Percentiles rank a stretch among this genome's conserved stretches.
phyloP scores from a whole-genome alignment of 129 eudicot genomes.

The Rutidosis leptorrhynchoides region DNA sequence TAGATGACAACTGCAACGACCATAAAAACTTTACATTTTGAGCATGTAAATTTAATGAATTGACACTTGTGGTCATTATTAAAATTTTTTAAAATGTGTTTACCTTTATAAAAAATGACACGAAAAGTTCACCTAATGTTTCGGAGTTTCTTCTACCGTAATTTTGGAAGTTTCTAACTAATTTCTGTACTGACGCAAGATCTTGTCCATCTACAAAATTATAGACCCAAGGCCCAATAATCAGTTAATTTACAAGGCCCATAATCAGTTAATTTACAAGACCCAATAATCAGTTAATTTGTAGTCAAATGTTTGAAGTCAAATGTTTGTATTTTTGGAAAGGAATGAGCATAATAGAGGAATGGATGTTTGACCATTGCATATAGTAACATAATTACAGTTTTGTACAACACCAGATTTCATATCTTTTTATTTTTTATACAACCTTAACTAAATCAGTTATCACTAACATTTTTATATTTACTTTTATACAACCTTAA shows the following conservation, averaged over 20 bases:
- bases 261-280: not conserved
- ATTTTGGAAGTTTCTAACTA: conserved; percentile 41
- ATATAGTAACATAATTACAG: not conserved
- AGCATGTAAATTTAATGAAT: not conserved
- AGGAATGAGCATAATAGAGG: not conserved
- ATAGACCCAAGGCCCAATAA: conserved; percentile 4
- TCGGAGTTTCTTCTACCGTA: conserved; percentile 66
- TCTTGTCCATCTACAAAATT: conserved; percentile 63
- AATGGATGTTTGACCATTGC: not conserved
- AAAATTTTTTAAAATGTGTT: conserved; percentile 1
- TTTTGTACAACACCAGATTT: conserved; percentile 7
- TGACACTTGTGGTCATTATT: not conserved
- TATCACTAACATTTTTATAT: too few relatives aligned
- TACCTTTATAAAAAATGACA: conserved; percentile 77
- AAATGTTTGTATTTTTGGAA: not conserved
- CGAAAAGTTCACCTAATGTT: conserved; percentile 70
- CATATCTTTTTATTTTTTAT: not conserved
- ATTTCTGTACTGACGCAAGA: conserved; percentile 47
- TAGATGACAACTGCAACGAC: conserved; percentile 64
- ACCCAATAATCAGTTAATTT: conserved; percentile 8
- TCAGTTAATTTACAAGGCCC: not conserved
- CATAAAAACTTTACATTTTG: conserved; percentile 6
- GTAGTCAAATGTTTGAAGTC: conserved; percentile 7
- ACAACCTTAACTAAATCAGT: conserved; percentile 6
- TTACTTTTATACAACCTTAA: not conserved